phyloP scores from a whole-genome alignment of 108 stramenopile species.

The Cyclotella baltica region DNA sequence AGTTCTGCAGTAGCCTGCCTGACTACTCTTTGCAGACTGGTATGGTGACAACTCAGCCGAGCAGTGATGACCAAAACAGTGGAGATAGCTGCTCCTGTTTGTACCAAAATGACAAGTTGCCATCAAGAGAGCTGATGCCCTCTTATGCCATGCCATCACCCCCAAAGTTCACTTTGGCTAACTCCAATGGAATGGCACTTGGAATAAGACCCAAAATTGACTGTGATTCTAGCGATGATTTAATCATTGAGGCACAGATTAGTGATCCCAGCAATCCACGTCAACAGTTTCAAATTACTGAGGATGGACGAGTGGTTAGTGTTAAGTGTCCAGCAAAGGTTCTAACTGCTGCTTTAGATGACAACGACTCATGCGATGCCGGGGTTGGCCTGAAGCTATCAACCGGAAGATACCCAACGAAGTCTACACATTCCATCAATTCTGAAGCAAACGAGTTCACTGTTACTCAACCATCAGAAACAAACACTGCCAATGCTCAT shows the following conservation, averaged over 20 bases:
- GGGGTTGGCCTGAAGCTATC: too few species aligned
- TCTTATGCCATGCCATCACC: not conserved
- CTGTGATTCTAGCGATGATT: not conserved
- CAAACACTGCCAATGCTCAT: too few species aligned
- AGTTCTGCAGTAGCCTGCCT: not conserved
- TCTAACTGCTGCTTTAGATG: not conserved
- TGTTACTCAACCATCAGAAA: too few species aligned
- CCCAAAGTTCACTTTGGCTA: not conserved
- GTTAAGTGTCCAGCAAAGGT: not conserved
- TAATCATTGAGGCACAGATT: not conserved
- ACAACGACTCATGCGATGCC: not conserved
- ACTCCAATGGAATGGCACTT: not conserved
- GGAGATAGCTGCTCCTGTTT: not conserved
- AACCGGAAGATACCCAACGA: too few species aligned
- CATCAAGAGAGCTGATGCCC: not conserved
- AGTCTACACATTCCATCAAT: too few species aligned
- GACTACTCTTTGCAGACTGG: not conserved
- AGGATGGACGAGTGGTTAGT: not conserved
- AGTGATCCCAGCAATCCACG: not conserved
- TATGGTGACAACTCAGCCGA: too few species aligned
- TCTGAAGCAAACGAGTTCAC: too few species aligned
- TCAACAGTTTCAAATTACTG: not conserved
- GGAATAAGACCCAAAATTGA: not conserved
- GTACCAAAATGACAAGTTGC: not conserved
- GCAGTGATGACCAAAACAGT: too few species aligned